Conservation (phyloP, 2,329 filamentous ascomycete species). For the Grosmannia serpens region DNA sequence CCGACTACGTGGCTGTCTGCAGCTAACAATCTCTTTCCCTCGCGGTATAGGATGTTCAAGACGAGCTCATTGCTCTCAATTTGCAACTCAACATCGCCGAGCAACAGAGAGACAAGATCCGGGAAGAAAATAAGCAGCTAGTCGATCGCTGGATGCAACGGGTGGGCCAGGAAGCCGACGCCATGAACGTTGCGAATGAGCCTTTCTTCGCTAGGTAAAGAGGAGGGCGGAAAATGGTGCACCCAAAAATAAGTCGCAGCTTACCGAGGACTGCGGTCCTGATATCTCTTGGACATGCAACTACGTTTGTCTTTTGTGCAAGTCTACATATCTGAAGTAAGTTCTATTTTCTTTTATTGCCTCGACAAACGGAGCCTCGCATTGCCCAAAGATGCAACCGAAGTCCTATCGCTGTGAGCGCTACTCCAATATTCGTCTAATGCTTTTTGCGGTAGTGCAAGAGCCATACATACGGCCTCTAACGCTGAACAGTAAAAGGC, state of each 20-base stretch:
- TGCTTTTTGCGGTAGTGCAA: no score
- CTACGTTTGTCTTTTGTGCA: background rate
- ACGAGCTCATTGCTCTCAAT: slow-evolving; percentile 81
- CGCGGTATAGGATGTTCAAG: slow-evolving; percentile 56
- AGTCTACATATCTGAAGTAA: no score
- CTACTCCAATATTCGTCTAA: no score
- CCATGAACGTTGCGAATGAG: slow-evolving; percentile 63
- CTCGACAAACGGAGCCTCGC: no score
- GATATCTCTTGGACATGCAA: background rate
- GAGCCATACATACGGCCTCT: no score
- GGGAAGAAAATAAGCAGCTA: slow-evolving; percentile 76
- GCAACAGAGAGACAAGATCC: slow-evolving; percentile 58
- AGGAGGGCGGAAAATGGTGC: background rate
- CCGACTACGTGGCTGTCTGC: no score
- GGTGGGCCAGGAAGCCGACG: slow-evolving; percentile 76
- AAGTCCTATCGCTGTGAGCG: no score
- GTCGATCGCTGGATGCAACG: slow-evolving; percentile 85
- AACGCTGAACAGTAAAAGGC: background rate
- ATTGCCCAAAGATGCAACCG: no score
- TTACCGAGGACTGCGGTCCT: background rate
- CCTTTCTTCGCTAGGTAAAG: slow-evolving; percentile 17
- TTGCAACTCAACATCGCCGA: slow-evolving; percentile 82
- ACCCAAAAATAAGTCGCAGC: no score
- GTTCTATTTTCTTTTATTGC: no score
- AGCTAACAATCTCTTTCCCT: background rate